Evolutionary conservation across 352 stramenopile genomes (phyloP), one percentile per base, ranked within the genome.

Genomic region (Phytophthora sojae): DNA sequence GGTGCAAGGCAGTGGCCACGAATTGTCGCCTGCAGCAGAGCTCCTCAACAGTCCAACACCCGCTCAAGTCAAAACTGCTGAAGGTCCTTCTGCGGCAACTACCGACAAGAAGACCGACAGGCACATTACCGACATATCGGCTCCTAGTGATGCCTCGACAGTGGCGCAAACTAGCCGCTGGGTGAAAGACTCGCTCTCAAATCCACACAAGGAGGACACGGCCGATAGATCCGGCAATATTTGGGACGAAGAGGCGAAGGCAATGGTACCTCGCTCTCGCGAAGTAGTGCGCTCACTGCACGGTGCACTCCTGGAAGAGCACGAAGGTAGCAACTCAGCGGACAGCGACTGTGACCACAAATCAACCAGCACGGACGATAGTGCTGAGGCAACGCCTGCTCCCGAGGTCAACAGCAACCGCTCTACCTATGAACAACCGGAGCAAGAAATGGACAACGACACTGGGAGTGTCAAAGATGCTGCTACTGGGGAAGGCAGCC

Each of bases 361-460:
- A 32, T 60, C 25, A 44, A 66, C 45, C 19, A 70, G 56, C 67
- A 67, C 45, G 32, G 56, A 78, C 8, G 55, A 69, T 55, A 78
- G 50, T 61, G n/a, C 21, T 39, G 53, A 73, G 5, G 23, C 51
- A 25, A 61, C 35, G 26, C 4, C 49, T 35, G 59, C 47, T 29
- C 53, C 52, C 14, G 56, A 81, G 57, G 47, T 56, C n/a, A 76
- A 61, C 50, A 78, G 70, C n/a, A 73, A 65, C 8, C 45, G 51
- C 21, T 69, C 56, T 32, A 37, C 35, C 0, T 39, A 79, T 15
- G 67, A 82, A 5, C 77, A 88, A 37, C 80, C 80, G 1, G 80
- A 88, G 45, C 80, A 76, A 49, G 80, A 88, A 65, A 73, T 84
- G 15, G 77, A 85, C 42, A 62, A 65, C 57, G 60, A 71, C 21